These are phyloP conservation scores for Rhipidocladum racemiflorum DNA, from an alignment of 176 grass and related monocot species.

Conservation along the genomic window DNA sequence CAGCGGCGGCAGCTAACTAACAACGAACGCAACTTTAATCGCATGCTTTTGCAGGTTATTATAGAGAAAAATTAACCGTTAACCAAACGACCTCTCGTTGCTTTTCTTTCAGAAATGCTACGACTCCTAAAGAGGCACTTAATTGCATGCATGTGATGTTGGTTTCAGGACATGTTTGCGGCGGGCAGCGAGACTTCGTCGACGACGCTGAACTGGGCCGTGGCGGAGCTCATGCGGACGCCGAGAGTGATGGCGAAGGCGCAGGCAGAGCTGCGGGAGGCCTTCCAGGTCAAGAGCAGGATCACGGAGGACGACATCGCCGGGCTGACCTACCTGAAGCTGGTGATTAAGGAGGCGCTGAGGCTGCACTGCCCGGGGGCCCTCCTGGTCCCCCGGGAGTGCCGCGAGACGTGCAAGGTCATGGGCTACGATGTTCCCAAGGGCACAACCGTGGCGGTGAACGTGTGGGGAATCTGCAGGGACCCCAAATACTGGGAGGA, in stretches of 20 bases:
- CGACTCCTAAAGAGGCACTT: too few relatives aligned
- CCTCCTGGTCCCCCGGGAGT: not conserved
- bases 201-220: not conserved
- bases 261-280: slow-evolving; percentile 3
- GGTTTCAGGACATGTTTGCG: slow-evolving; percentile 3
- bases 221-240: not conserved
- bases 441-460: not conserved
- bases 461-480: not conserved
- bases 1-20: too few relatives aligned
- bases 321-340: not conserved
- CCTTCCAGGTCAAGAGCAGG: not conserved
- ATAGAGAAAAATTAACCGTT: too few relatives aligned
- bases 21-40: not conserved
- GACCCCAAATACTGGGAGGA: not conserved
- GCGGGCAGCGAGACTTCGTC: not conserved
- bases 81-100: too few relatives aligned
- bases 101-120: too few relatives aligned
- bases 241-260: not conserved
- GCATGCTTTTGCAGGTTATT: too few relatives aligned
- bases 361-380: not conserved
- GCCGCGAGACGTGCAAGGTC: not conserved
- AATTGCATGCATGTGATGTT: not conserved
- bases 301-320: slow-evolving; percentile 12
- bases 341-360: not conserved
- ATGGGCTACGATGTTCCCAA: slow-evolving; percentile 25